Percentiles rank a stretch among this genome's conserved stretches.
Conservation (phyloP, 2,329 filamentous ascomycete genomes). For the Cytospora piceicola region DNA sequence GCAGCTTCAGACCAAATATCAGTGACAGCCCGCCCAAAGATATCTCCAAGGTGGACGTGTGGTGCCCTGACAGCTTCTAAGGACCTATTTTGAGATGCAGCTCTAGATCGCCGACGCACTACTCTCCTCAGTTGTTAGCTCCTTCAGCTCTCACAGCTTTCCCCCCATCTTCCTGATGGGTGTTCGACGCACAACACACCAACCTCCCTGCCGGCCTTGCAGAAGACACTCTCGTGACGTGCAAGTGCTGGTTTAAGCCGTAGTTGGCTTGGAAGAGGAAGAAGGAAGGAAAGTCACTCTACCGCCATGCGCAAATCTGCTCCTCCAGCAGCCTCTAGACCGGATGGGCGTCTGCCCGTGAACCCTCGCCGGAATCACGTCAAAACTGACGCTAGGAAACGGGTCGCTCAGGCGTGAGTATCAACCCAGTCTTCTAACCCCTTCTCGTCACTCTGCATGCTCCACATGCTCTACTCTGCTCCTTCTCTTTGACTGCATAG, state of each 20-base stretch:
- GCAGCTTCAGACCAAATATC: slow-evolving; percentile 16
- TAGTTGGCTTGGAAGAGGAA: slow-evolving; percentile 6
- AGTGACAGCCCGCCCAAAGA: slow-evolving; percentile 3
- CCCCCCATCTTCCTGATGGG: slow-evolving; percentile 12
- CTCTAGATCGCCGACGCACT: slow-evolving; percentile 3
- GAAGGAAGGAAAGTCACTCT: background rate
- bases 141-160: slow-evolving; percentile 1
- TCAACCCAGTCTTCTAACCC: background rate
- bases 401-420: slow-evolving; percentile 55
- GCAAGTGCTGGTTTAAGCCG: slow-evolving; percentile 7
- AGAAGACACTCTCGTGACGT: slow-evolving; percentile 8
- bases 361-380: slow-evolving; percentile 56
- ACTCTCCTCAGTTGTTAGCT: background rate
- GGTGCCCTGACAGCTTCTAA: background rate
- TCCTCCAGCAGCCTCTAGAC: slow-evolving; percentile 8
- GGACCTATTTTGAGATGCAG: slow-evolving; percentile 12
- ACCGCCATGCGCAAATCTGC: slow-evolving; percentile 22
- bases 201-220: slow-evolving; percentile 18
- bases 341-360: slow-evolving; percentile 48
- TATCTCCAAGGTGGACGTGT: background rate
- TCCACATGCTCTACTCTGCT: background rate
- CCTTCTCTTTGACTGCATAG: background rate
- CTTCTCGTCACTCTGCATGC: no score
- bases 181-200: background rate
- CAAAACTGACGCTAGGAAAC: slow-evolving; percentile 50